A percentile compares a stretch with the other conserved stretches of the same genome.
These are phyloP conservation scores for Saccharomycopsis fermentans DNA, from an alignment of 805 yeast genomes.

Conservation along the genomic window DNA sequence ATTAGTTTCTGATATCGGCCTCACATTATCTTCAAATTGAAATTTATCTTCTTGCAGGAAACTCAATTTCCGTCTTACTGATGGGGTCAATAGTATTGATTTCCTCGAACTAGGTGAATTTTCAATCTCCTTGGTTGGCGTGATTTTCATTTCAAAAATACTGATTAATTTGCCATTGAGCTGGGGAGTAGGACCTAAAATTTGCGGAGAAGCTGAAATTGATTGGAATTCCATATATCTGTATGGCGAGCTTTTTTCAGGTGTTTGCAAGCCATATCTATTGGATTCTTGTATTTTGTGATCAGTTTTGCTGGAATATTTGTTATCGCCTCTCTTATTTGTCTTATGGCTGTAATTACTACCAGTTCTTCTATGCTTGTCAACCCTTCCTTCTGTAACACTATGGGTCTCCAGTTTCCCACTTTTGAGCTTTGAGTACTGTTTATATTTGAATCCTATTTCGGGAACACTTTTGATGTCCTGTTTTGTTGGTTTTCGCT, in stretches of 20 bases:
- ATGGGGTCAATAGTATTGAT: slow-evolving; percentile 5
- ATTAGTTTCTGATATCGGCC: not conserved
- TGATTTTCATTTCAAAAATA: slow-evolving; percentile 11
- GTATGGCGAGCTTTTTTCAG: slow-evolving; percentile 9
- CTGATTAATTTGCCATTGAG: slow-evolving; percentile 16
- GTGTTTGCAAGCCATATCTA: slow-evolving; percentile 5
- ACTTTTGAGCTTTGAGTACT: slow-evolving; percentile 3
- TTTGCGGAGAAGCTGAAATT: not conserved
- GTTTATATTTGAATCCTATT: slow-evolving; percentile 14
- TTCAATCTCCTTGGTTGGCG: slow-evolving; percentile 13
- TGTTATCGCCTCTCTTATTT: not conserved
- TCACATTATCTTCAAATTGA: not conserved
- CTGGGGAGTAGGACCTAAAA: slow-evolving; percentile 18
- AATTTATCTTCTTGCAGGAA: slow-evolving; percentile 1
- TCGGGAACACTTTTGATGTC: slow-evolving; percentile 13
- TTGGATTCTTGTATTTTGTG: not conserved
- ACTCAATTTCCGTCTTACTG: slow-evolving; percentile 6
- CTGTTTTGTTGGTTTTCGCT: slow-evolving; percentile 14
- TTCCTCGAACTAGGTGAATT: slow-evolving; percentile 7
- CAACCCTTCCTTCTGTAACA: not conserved
- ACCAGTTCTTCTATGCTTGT: not conserved
- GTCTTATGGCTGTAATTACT: not conserved
- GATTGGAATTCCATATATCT: not conserved
- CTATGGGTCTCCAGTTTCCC: not conserved
- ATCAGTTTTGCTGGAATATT: not conserved